Evolutionary conservation across 2,329 filamentous ascomycete species (phyloP), one percentile per base, ranked within the genome.

Genomic region (Aspergillus latus): DNA sequence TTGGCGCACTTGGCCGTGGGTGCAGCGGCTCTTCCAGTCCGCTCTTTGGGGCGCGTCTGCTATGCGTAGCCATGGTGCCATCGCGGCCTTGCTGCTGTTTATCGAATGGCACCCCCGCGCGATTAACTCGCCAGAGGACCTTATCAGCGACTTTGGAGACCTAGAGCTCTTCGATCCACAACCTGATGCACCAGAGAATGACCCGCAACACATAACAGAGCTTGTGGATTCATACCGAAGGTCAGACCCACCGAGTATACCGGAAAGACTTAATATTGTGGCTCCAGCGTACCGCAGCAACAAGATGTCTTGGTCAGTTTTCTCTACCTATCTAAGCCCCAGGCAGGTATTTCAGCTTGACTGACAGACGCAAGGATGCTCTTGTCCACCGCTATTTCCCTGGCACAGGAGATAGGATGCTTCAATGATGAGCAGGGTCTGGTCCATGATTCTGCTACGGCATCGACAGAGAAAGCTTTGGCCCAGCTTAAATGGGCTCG

Each of bases 1-100:
- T 13, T 54, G 52, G 52, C 52, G 52, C 5, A 49, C 52, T 2
- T 54, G 52, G 52, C 34, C 45, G 11, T 54, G 52, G 52, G 45
- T 54, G 4, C 52, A 54, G 16, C 16, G 28, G 7, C 44, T 54
- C 15, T 34, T 54, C 52, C 52, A 54, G 36, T 54, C 52, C 2
- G 29, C 52, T 1, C 49, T 54, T 6, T 54, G 52, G 45, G 52
- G 52, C 6, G 43, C 52, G 6, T 49, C 52, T 34, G 52, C 13
- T 9, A 54, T 54, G 52, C 44, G 52, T 4, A 43, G 45, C 7
- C 29, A 42, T 9, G 52, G 52, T 2, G 34, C 52, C 4, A 54
- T 54, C 13, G 44, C 52, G 4, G 34, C 52, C n/a, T 26, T 54
- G 37, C 16, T 54, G 36, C 39, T 54, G 28, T 49, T 49, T 9